Percentiles rank a stretch among this genome's conserved stretches.
Conservation (phyloP, 2,329 filamentous ascomycete genomes). For the Xenosphaeropsis pyriputrescens region DNA sequence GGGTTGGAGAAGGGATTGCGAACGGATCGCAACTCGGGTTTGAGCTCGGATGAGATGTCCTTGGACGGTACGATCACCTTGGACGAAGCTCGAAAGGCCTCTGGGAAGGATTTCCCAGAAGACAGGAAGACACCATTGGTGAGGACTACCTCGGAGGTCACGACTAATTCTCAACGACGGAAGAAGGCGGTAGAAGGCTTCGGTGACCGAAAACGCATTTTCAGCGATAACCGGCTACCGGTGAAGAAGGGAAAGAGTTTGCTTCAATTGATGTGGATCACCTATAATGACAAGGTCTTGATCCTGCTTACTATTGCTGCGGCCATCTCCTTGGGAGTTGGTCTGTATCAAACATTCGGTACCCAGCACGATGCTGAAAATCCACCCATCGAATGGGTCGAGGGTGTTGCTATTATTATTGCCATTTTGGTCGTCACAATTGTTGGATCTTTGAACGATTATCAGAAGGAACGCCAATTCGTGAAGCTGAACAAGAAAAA, state of each 20-base stretch:
- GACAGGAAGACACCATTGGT: no score
- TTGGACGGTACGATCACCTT: conserved; percentile 54
- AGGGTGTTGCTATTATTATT: conserved; percentile 66
- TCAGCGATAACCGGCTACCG: conserved; percentile 52
- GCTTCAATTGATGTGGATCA: conserved; percentile 59
- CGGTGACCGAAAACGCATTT: conserved; percentile 54
- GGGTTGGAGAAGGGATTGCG: conserved; percentile 63
- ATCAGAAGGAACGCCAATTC: conserved; percentile 70
- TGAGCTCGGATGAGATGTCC: conserved; percentile 54
- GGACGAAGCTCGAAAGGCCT: conserved; percentile 32
- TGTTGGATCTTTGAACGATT: conserved; percentile 68
- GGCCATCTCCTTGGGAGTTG: conserved; percentile 58
- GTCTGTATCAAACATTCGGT: conserved; percentile 57
- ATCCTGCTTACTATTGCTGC: conserved; percentile 59
- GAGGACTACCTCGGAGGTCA: background rate
- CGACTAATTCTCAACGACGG: background rate
- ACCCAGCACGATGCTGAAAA: conserved; percentile 29
- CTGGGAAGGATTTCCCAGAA: no score
- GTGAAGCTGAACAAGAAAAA: conserved; percentile 71
- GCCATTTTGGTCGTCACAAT: conserved; percentile 64
- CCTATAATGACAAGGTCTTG: conserved; percentile 70
- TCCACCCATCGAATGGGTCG: conserved; percentile 59
- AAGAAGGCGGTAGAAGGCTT: conserved; percentile 21
- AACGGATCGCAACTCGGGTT: conserved; percentile 46
- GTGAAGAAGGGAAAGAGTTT: conserved; percentile 57